Percentiles rank a stretch among this genome's conserved stretches.
phyloP scores from a whole-genome alignment of 495 filamentous ascomycete species.

The Barbatosphaeria neglecta region DNA sequence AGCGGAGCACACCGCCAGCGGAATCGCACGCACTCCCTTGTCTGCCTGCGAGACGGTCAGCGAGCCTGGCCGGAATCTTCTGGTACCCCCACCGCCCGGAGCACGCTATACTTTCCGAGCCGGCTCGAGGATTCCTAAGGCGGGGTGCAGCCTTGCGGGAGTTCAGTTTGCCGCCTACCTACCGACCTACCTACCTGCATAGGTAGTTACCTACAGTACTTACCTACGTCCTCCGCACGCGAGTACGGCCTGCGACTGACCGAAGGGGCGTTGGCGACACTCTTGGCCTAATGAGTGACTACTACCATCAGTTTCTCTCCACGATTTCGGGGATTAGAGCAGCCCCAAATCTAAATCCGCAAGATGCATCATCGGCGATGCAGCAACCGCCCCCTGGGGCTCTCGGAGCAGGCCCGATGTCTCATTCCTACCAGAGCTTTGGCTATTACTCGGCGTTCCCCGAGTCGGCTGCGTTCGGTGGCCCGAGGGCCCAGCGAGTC shows the following conservation, averaged over 20 bases:
- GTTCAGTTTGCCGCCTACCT: not conserved
- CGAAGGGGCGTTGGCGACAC: not conserved
- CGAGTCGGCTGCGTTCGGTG: slow-evolving; percentile 35
- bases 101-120: not conserved
- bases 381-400: slow-evolving; percentile 18
- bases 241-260: not conserved
- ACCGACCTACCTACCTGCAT: too few relatives aligned
- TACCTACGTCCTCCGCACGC: too few relatives aligned
- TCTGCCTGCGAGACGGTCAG: not conserved
- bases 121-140: not conserved
- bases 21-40: too few relatives aligned
- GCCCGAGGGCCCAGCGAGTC: slow-evolving; percentile 41
- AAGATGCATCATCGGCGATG: slow-evolving; percentile 21
- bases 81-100: not conserved
- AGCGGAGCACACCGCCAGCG: too few relatives aligned
- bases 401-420: slow-evolving; percentile 18
- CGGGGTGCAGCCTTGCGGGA: not conserved
- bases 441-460: slow-evolving; percentile 35
- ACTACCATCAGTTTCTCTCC: slow-evolving; percentile 35
- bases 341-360: slow-evolving; percentile 19
- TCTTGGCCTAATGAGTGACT: slow-evolving; percentile 30
- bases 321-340: slow-evolving; percentile 32
- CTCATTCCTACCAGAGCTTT: slow-evolving; percentile 29
- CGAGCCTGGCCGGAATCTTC: not conserved
- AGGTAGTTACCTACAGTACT: too few relatives aligned